These are phyloP conservation scores for Lactarius tabidus DNA, from an alignment of 768 basidiomycete species.

Conservation along the genomic window DNA sequence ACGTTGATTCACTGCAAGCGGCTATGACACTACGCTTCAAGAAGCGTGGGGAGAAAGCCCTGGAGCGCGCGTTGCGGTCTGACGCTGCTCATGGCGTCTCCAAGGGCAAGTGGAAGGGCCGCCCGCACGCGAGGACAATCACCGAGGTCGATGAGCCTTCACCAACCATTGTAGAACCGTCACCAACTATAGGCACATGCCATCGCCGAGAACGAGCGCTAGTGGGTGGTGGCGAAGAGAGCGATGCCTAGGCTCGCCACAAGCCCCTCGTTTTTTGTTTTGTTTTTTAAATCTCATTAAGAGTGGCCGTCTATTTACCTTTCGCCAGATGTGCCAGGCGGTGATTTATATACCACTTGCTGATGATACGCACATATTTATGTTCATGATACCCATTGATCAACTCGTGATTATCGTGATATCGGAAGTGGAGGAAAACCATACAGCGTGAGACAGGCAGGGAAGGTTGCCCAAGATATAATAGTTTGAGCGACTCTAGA, in stretches of 20 bases:
- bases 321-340: conserved; percentile 1
- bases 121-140: conserved; percentile 44
- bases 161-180: not conserved
- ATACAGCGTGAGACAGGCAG: not conserved
- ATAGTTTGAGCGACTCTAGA: conserved; percentile 22
- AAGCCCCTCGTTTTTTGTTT: not conserved
- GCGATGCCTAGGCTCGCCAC: not conserved
- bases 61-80: conserved; percentile 53
- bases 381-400: conserved; percentile 16
- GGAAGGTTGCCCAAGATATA: conserved; percentile 17
- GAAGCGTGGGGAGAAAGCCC: conserved; percentile 83
- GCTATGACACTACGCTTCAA: conserved; percentile 85
- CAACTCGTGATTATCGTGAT: conserved; percentile 9
- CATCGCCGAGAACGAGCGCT: conserved; percentile 22
- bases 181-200: not conserved
- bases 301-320: conserved; percentile 3
- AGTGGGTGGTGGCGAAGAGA: conserved; percentile 6
- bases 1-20: conserved; percentile 81
- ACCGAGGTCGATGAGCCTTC: conserved; percentile 41
- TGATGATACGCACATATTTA: conserved; percentile 17
- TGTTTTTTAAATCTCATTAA: not conserved
- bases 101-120: conserved; percentile 40
- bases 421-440: not conserved
- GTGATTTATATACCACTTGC: conserved; percentile 23
- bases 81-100: conserved; percentile 9